Base-by-base conservation (phyloP, 2,329 filamentous ascomycete genomes). In the Xylaria sp. region DNA sequence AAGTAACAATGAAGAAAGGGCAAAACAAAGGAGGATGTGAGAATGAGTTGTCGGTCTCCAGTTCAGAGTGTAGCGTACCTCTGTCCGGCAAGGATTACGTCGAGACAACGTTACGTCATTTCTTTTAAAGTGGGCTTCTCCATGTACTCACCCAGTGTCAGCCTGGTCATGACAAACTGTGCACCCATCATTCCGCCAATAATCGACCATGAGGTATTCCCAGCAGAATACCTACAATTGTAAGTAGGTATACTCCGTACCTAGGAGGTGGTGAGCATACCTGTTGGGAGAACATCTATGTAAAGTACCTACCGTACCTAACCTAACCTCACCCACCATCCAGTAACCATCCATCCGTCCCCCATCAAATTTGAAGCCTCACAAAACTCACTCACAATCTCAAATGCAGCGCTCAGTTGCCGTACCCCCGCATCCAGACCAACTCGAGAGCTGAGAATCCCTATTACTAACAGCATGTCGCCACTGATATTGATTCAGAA, bases 41-140 rank as follows among this genome's bases (percentile, higher is more conserved):
- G 63, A 63, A 50, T 44, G 50, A 29, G 47, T 62, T 59, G 51
- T 32, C 51, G 48, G 44, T 58, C 25, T 29, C 61, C 51, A 59
- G 44, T 62, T 62, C 62, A 63, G 60, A 61, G 60, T 37, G 57
- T 47, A 32, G 27, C 29, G 50, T 53, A 5, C 40, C 40, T 53
- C 25, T 60, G 21, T 44, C 27, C 12, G 25, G 51, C 67, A 63
- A 60, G 61, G 66, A 72, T 72, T 48, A 66, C 50, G 53, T 68
- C 64, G 71, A 71, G 73, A 75, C 69, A 69, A 72, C 70, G 67
- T 76, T 77, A 77, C 75, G 75, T 77, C 75, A 77, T 75, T 75
- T 67, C 59, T 58, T 55, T 69, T 65, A 69, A 69, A 66, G 63
- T 44, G 62, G 63, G 64, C 42, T 37, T 37, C 47, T 8, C 40